A percentile compares a stretch with the other conserved stretches of the same genome.
phyloP scores from a whole-genome alignment of 164 flowering plant genomes.

The Chimonanthus praecox region DNA sequence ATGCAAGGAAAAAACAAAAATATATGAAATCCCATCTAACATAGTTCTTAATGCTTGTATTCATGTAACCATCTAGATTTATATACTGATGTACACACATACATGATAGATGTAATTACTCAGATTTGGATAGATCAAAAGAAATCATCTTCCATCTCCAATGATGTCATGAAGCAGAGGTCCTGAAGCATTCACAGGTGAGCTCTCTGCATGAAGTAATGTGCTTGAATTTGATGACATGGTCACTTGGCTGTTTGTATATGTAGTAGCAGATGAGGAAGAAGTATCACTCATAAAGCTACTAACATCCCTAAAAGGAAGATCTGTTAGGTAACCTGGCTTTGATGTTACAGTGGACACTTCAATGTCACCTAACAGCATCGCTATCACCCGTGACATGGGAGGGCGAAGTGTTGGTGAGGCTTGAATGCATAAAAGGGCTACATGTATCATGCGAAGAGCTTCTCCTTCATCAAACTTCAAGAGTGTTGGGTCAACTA shows the following conservation, averaged over 20 bases:
- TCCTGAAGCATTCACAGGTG: not conserved
- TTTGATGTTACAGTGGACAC: slow-evolving; percentile 34
- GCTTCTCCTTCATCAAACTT: slow-evolving; percentile 38
- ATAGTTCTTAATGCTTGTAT: too few species aligned
- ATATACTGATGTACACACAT: not conserved
- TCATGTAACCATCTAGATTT: not conserved
- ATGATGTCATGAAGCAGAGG: slow-evolving; percentile 17
- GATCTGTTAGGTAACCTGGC: slow-evolving; percentile 23
- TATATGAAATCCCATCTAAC: too few species aligned
- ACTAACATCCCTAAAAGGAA: slow-evolving; percentile 4
- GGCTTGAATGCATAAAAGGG: slow-evolving; percentile 61
- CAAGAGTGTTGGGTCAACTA: slow-evolving; percentile 35
- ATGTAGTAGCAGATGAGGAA: not conserved
- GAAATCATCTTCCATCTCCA: slow-evolving; percentile 11
- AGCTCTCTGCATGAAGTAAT: not conserved
- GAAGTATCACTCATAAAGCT: slow-evolving; percentile 16
- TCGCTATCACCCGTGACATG: slow-evolving; percentile 63
- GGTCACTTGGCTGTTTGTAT: slow-evolving; percentile 4
- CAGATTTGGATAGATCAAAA: not conserved
- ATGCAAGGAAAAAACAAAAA: too few species aligned
- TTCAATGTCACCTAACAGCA: slow-evolving; percentile 59
- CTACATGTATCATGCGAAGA: slow-evolving; percentile 32
- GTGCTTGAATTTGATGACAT: slow-evolving; percentile 13
- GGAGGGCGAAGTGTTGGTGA: slow-evolving; percentile 50
- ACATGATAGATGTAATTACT: not conserved